These are phyloP conservation scores for Hypomyces rosellus DNA, from an alignment of 2,329 filamentous ascomycete species.

Conservation along the genomic window DNA sequence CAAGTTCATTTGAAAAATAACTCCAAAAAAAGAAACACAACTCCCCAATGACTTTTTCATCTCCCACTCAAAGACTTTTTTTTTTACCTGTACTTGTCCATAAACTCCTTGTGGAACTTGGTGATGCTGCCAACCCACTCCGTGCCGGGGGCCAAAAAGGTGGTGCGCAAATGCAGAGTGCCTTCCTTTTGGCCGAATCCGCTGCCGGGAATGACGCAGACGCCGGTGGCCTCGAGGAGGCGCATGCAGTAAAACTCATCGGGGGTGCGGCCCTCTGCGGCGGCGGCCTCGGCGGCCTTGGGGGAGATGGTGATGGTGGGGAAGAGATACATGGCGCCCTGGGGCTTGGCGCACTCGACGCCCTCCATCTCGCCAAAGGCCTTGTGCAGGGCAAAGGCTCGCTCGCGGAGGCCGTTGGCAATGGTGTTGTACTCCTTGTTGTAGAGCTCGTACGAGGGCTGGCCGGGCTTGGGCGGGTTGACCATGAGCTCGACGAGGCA, in stretches of 20 bases:
- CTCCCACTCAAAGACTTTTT: not conserved
- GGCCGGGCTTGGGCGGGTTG: conserved; percentile 79
- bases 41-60: not conserved
- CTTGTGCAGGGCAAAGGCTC: conserved; percentile 79
- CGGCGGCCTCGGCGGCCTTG: conserved; percentile 71
- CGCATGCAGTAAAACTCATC: conserved; percentile 95
- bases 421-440: conserved; percentile 78
- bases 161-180: conserved; percentile 90
- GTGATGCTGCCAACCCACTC: conserved; percentile 86
- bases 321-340: conserved; percentile 99
- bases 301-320: conserved; percentile 77
- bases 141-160: conserved; percentile 91
- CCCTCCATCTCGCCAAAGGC: conserved; percentile 95
- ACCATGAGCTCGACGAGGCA: conserved; percentile 97
- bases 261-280: conserved; percentile 63
- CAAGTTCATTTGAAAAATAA: not conserved
- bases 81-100: conserved; percentile 64
- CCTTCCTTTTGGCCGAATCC: conserved; percentile 93
- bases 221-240: conserved; percentile 86
- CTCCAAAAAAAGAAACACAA: not conserved
- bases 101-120: conserved; percentile 87
- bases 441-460: conserved; percentile 80
- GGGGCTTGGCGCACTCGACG: conserved; percentile 80
- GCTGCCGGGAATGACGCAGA: conserved; percentile 87
- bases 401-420: conserved; percentile 67